Evolutionary conservation across 805 yeast species (phyloP).

Genomic region (Hanseniaspora occidentalis): DNA sequence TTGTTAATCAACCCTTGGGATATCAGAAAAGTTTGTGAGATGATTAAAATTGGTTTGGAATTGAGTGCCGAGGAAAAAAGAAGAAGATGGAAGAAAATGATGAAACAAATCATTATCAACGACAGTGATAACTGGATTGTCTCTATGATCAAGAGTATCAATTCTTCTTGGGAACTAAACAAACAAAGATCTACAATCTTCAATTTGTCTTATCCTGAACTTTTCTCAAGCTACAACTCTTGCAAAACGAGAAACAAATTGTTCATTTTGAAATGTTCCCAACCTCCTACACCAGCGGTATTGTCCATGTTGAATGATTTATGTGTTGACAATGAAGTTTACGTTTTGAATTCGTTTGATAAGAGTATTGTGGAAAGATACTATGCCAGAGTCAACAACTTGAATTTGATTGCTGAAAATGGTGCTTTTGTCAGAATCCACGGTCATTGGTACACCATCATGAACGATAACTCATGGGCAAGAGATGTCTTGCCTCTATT

Average conservation of each 20-base stretch:
- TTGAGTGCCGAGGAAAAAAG: constrained; percentile 49
- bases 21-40: constrained; percentile 47
- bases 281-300: constrained; percentile 51
- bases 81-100: constrained; percentile 49
- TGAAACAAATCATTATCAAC: constrained; percentile 45
- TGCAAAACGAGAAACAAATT: constrained; percentile 24
- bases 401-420: constrained; percentile 83
- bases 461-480: constrained; percentile 37
- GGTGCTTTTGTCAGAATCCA: constrained; percentile 67
- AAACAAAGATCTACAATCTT: constrained; percentile 26
- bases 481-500: constrained; percentile 22
- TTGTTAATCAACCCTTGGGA: constrained; percentile 89
- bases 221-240: constrained; percentile 19
- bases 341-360: constrained; percentile 54
- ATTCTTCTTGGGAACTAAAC: constrained; percentile 38
- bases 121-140: constrained; percentile 71
- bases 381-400: constrained; percentile 50
- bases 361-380: constrained; percentile 52
- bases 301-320: constrained; percentile 47
- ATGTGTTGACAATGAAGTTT: constrained; percentile 51
- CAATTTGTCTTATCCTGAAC: constrained; percentile 20
- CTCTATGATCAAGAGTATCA: constrained; percentile 40
- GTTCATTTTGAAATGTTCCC: constrained; percentile 35
- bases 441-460: constrained; percentile 48
- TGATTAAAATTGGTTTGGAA: constrained; percentile 50